Conservation (phyloP, 2,329 filamentous ascomycete genomes). For the Fusarium sambucinum region DNA sequence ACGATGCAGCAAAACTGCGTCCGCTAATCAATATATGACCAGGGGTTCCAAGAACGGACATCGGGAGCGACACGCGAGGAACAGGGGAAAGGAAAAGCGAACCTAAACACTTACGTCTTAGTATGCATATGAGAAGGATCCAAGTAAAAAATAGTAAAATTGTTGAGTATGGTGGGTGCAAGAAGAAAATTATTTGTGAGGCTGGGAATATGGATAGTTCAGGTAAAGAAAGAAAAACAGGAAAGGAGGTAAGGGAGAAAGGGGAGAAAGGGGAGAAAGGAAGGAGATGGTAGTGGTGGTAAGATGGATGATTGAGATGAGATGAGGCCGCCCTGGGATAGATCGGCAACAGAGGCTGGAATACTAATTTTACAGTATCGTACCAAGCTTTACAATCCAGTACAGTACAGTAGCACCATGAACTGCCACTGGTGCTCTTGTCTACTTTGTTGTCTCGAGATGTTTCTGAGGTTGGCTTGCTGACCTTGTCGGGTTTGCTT, state of each 20-base stretch:
- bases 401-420: conserved; percentile 20
- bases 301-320: conserved; percentile 27
- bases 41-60: conserved; percentile 29
- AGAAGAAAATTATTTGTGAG: conserved; percentile 13
- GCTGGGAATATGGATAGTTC: conserved; percentile 14
- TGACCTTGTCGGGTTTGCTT: conserved; percentile 16
- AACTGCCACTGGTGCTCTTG: conserved; percentile 26
- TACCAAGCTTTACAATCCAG: neutral
- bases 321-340: conserved; percentile 37
- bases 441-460: conserved; percentile 29
- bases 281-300: conserved; percentile 8
- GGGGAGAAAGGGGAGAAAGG: conserved; percentile 5
- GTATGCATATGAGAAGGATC: conserved; percentile 26
- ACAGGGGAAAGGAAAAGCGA: conserved; percentile 31
- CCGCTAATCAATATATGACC: conserved; percentile 38
- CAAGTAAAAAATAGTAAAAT: conserved; percentile 14
- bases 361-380: conserved; percentile 19
- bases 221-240: neutral
- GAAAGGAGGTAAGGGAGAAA: conserved; percentile 7
- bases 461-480: conserved; percentile 20
- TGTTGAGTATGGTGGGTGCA: conserved; percentile 13
- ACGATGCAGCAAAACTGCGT: conserved; percentile 35
- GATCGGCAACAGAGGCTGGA: conserved; percentile 26
- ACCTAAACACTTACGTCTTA: conserved; percentile 35
- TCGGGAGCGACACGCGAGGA: conserved; percentile 40